Percentiles rank a stretch among this genome's conserved stretches.
These are phyloP conservation scores for Cairneyella variabilis DNA, from an alignment of 495 filamentous ascomycete species.

Conservation along the genomic window DNA sequence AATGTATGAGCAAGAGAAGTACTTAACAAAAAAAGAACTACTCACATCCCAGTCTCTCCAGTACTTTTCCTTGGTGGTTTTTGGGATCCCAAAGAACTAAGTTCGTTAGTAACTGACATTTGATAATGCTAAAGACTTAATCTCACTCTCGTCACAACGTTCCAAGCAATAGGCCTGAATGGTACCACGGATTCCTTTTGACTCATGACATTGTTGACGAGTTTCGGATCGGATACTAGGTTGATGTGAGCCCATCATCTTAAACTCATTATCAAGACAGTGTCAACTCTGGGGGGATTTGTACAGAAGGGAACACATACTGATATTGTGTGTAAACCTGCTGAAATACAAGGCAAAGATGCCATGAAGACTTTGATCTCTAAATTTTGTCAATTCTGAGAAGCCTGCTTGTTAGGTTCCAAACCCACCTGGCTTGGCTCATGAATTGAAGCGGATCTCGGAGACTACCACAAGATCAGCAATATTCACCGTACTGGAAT, in stretches of 20 bases:
- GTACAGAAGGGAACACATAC: no score
- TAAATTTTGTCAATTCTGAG: constrained; percentile 8
- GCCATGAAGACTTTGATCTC: constrained; percentile 37
- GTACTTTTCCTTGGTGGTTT: constrained; percentile 19
- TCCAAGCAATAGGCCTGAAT: constrained; percentile 33
- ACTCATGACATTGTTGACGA: constrained; percentile 37
- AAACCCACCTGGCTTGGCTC: constrained; percentile 8
- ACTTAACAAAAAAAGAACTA: background rate
- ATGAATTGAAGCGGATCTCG: constrained; percentile 8
- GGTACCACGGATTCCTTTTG: constrained; percentile 30
- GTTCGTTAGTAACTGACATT: constrained; percentile 13
- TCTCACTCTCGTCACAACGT: constrained; percentile 30
- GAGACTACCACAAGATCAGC: constrained; percentile 36
- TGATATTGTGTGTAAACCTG: constrained; percentile 43
- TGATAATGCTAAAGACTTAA: background rate
- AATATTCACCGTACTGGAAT: constrained; percentile 33
- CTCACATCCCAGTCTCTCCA: constrained; percentile 12
- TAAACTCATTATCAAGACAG: background rate
- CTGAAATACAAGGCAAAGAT: constrained; percentile 51
- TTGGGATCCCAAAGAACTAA: constrained; percentile 48
- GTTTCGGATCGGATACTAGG: constrained; percentile 42
- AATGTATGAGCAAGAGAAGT: constrained; percentile 23
- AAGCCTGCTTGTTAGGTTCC: background rate
- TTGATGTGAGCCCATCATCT: background rate
- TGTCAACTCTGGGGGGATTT: no score